These are phyloP conservation scores for Carallia pectinifolia DNA, from an alignment of 345 rosid genomes.

Conservation along the genomic window DNA sequence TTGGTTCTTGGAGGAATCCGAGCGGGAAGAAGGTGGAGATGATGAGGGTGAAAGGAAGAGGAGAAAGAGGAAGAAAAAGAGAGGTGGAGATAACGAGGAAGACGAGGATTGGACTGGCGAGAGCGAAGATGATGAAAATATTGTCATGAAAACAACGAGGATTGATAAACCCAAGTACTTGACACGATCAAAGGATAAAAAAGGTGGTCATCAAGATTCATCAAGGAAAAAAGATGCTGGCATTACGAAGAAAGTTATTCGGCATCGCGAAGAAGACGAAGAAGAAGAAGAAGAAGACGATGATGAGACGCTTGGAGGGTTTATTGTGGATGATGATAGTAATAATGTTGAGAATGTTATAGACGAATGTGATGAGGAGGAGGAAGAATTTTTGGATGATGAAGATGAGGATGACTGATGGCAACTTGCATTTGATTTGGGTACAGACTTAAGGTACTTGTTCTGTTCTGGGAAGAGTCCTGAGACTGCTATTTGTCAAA, in stretches of 20 bases:
- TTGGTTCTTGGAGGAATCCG: conserved; percentile 69
- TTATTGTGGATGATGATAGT: conserved; percentile 59
- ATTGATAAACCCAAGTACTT: conserved; percentile 31
- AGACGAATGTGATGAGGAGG: conserved; percentile 27
- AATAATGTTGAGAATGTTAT: conserved; percentile 11
- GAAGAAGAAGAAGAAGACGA: conserved; percentile 41
- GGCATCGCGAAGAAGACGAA: neutral
- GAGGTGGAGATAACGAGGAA: conserved; percentile 30
- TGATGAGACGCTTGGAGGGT: conserved; percentile 71
- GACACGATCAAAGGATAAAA: conserved; percentile 53
- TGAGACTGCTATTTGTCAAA: neutral
- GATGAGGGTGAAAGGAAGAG: conserved; percentile 32
- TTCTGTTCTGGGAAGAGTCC: neutral
- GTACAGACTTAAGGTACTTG: too few relatives aligned
- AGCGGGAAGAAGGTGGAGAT: conserved; percentile 24
- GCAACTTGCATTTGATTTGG: neutral
- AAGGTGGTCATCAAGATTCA: conserved; percentile 16
- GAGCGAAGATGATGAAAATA: conserved; percentile 53
- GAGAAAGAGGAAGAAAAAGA: conserved; percentile 40
- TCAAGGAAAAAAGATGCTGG: conserved; percentile 11
- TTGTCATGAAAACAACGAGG: conserved; percentile 30
- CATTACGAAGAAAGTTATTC: conserved; percentile 11
- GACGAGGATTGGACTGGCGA: conserved; percentile 66
- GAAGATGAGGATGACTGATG: conserved; percentile 37
- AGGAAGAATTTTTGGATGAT: conserved; percentile 29